Conservation (phyloP, 352 stramenopile genomes). For the Phytophthora fragariae region DNA sequence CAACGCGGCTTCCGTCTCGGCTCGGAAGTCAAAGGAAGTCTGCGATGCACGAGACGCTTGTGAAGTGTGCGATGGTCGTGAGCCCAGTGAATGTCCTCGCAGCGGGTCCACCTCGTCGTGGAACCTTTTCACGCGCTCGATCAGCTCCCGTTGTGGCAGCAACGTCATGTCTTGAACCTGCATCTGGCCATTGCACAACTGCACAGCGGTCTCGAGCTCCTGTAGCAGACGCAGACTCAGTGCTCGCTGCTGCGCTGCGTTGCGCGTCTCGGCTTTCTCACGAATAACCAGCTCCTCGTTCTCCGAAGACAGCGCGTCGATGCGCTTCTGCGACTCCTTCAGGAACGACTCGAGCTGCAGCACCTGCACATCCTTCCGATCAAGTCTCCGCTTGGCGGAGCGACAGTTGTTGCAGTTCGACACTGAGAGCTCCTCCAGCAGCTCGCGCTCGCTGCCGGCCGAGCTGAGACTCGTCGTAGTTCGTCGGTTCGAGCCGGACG, state of each 20-base stretch:
- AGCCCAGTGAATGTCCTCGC: conserved; percentile 33
- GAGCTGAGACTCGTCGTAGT: conserved; percentile 70
- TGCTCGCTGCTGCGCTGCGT: conserved; percentile 60
- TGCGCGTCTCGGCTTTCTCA: conserved; percentile 71
- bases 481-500: conserved; percentile 55
- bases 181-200: conserved; percentile 70
- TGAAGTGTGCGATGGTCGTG: conserved; percentile 24
- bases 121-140: conserved; percentile 77
- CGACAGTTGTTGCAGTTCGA: conserved; percentile 61
- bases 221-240: conserved; percentile 73
- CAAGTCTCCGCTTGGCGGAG: conserved; percentile 62
- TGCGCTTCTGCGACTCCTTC: conserved; percentile 82
- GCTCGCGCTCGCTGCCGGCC: conserved; percentile 59
- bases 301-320: conserved; percentile 67
- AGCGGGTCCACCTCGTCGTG: conserved; percentile 56
- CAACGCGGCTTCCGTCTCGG: conserved; percentile 63
- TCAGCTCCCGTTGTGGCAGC: conserved; percentile 74
- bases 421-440: conserved; percentile 46
- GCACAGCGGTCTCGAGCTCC: conserved; percentile 77
- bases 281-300: conserved; percentile 73
- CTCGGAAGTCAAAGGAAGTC: conserved; percentile 56
- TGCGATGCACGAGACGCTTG: conserved; percentile 6
- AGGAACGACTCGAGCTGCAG: conserved; percentile 81
- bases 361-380: conserved; percentile 79
- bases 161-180: conserved; percentile 61